Base-by-base conservation (phyloP, 2,329 filamentous ascomycete genomes). In the Pseudophaeomoniella oleicola region DNA sequence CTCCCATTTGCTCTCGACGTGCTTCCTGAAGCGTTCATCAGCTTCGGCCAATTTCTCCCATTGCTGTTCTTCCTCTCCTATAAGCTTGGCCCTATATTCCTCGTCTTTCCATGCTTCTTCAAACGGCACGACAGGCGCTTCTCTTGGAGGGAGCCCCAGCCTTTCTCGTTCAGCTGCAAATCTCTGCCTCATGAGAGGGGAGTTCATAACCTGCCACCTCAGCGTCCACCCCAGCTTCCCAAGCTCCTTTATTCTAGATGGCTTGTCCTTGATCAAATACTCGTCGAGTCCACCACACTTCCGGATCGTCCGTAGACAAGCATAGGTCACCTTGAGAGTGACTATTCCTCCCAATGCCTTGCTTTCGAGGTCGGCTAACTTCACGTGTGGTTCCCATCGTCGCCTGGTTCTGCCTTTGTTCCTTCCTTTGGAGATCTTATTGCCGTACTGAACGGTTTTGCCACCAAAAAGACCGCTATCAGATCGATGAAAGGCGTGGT, bases 191-290 rank as follows among this genome's bases (percentile, higher is more conserved):
- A 92, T 71, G 14, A 62, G 60, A 1, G 67, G 63, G 3, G 77
- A 86, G 63, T 88, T 83, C 78, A 94, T 85, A 42, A 98, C 66
- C 43, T 82, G 72, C 82, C 86, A 94, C 45, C 90, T 69, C 51
- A 98, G 63, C 48, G 78, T 75, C 90, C 90, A 98, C 4, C 90
- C 90, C 45, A 80, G 80, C 36, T 88, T 76, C 4, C 90, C 90
- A 39, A 98, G 66, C 58, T 94, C 84, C 63, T 78, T 82, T 52
- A 96, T 70, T 44, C 90, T 72, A 30, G 68, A 71, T 12, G 79
- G 66, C 61, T 85, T 90, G 55, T 76, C 72, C 46, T 85, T 86
- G 30, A 94, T 67, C 32, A 98, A 66, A 62, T 98, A 98, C 51
- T 86, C 77, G 58, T 98, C 90, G 44, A 98, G 67, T 5, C 90